Percentiles rank a stretch among this genome's conserved stretches.
Conservation (phyloP, 31 red algal genomes). For the Porphyra umbilicalis region DNA sequence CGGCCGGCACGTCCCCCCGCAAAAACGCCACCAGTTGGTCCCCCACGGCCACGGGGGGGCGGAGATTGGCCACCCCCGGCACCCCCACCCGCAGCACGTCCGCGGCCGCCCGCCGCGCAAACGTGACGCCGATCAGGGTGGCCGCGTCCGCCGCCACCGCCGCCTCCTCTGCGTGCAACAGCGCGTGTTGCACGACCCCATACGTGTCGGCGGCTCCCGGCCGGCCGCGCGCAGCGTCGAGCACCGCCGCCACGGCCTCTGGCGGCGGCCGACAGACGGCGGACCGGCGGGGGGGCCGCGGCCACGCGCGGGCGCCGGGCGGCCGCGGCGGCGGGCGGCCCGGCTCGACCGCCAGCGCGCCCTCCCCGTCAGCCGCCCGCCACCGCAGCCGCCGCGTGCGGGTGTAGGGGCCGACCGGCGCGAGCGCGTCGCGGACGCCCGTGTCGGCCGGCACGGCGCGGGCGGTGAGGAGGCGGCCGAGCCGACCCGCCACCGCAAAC, state of each 20-base stretch:
- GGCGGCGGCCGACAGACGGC: too few relatives aligned
- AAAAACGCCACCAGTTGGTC: too few relatives aligned
- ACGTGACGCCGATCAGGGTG: neutral
- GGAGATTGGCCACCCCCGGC: neutral
- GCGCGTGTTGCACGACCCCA: neutral
- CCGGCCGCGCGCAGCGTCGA: neutral
- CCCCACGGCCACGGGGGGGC: neutral
- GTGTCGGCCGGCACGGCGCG: neutral
- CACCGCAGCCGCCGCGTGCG: too few relatives aligned
- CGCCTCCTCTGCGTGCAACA: neutral
- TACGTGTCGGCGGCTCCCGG: neutral
- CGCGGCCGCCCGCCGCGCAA: neutral
- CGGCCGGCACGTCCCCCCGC: too few relatives aligned
- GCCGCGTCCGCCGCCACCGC: neutral
- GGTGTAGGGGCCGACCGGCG: neutral
- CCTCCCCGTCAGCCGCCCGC: too few relatives aligned
- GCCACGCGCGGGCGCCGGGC: neutral
- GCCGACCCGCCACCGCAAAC: neutral
- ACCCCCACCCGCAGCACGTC: neutral
- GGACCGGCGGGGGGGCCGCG: too few relatives aligned
- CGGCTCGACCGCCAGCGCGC: neutral
- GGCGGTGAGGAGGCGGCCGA: neutral
- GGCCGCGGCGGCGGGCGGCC: too few relatives aligned
- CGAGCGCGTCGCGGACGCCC: neutral
- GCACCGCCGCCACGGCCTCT: neutral